These are phyloP conservation scores for Cytidiella melzeri DNA, from an alignment of 768 basidiomycete genomes.

Conservation along the genomic window DNA sequence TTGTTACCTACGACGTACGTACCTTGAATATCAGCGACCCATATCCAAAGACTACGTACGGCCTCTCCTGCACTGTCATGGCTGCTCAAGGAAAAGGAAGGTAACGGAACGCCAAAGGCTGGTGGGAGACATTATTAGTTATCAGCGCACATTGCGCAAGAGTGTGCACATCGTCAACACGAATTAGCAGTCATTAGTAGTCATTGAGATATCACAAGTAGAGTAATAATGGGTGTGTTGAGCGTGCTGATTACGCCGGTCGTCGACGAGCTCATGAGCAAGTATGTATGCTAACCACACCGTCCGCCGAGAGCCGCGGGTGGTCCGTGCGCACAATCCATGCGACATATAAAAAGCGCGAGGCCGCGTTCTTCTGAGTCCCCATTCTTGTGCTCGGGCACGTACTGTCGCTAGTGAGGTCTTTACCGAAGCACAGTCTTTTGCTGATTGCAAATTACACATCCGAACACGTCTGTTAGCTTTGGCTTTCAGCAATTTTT, in stretches of 20 bases:
- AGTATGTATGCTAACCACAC: too few relatives aligned
- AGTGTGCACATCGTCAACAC: too few relatives aligned
- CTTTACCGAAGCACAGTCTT: constrained; percentile 91
- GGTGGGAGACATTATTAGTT: too few relatives aligned
- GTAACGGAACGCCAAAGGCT: too few relatives aligned
- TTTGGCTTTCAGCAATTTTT: constrained; percentile 92
- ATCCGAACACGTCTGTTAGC: constrained; percentile 91
- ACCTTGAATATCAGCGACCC: constrained; percentile 93
- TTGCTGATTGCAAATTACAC: constrained; percentile 98
- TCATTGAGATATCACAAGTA: too few relatives aligned
- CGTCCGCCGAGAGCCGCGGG: too few relatives aligned
- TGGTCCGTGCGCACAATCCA: constrained; percentile 47
- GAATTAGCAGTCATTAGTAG: too few relatives aligned
- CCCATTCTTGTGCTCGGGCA: constrained; percentile 88
- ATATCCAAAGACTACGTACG: constrained; percentile 85
- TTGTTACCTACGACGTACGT: not conserved
- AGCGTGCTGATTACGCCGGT: too few relatives aligned
- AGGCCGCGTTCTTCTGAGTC: constrained; percentile 1
- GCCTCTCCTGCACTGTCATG: constrained; percentile 10
- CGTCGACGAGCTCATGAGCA: too few relatives aligned
- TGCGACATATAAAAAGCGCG: constrained; percentile 37
- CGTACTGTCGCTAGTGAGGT: constrained; percentile 95
- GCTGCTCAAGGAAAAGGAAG: too few relatives aligned
- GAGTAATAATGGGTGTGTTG: too few relatives aligned
- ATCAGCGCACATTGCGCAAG: too few relatives aligned